phyloP scores from a whole-genome alignment of 202 grass and related monocot species.

The Musa balbisiana region DNA sequence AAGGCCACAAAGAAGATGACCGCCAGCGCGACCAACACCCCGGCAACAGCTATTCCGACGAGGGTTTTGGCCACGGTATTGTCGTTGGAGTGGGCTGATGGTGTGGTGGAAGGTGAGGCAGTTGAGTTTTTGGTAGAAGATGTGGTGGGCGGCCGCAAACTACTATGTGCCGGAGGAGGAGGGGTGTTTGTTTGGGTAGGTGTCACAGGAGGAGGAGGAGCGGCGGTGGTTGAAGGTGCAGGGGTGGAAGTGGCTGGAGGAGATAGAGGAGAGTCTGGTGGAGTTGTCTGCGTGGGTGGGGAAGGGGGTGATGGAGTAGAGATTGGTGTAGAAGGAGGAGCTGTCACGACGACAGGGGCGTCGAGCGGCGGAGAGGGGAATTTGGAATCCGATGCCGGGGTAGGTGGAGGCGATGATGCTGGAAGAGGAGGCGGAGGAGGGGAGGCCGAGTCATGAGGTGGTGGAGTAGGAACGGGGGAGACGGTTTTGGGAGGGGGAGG shows the following conservation, averaged over 20 bases:
- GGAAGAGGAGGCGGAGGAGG: conserved; percentile 22
- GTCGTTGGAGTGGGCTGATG: too few relatives aligned
- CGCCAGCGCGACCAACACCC: conserved; percentile 26
- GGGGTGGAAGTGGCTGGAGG: not conserved
- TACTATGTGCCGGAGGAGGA: not conserved
- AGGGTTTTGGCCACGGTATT: conserved; percentile 15
- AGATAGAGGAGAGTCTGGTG: not conserved
- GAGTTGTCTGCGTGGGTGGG: not conserved
- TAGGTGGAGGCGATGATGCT: not conserved
- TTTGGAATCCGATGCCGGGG: not conserved
- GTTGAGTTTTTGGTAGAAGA: too few relatives aligned
- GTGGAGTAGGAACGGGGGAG: not conserved
- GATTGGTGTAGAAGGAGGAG: not conserved
- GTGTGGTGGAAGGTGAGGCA: too few relatives aligned
- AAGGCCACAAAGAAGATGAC: conserved; percentile 22
- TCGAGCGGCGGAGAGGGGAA: not conserved
- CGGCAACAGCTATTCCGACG: conserved; percentile 30
- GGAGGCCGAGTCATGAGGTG: not conserved
- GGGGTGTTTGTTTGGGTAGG: not conserved
- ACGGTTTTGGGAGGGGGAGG: not conserved
- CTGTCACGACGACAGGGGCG: too few relatives aligned
- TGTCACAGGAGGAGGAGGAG: not conserved
- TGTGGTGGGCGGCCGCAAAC: too few relatives aligned
- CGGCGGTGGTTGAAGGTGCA: not conserved
- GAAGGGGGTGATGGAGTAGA: not conserved